These are phyloP conservation scores for Sporothrix brasiliensis DNA, from an alignment of 2,329 filamentous ascomycete species.

Conservation along the genomic window DNA sequence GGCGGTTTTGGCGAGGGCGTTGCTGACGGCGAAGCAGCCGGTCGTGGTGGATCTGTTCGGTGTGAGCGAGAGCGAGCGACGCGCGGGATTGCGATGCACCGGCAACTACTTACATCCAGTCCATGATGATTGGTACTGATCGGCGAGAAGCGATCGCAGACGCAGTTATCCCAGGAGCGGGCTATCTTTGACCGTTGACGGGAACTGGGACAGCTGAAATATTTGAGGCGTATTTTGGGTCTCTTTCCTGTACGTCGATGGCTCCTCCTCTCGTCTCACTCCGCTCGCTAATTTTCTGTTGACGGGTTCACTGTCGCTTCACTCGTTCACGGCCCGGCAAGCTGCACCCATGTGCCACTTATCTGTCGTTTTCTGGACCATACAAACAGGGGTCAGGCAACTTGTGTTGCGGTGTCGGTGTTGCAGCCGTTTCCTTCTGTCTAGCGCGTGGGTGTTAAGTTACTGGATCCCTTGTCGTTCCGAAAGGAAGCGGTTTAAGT, in stretches of 20 bases:
- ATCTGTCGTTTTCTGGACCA: background rate
- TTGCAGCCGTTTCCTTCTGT: background rate
- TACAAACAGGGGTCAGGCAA: background rate
- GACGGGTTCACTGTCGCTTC: background rate
- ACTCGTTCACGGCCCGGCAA: constrained; percentile 18
- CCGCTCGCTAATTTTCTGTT: constrained; percentile 14
- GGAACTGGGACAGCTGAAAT: background rate
- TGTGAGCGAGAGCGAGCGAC: background rate
- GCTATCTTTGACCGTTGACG: background rate
- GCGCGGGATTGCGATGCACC: background rate
- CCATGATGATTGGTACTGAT: constrained; percentile 24
- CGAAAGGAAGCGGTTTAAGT: background rate
- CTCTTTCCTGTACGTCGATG: background rate
- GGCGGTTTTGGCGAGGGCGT: constrained; percentile 44
- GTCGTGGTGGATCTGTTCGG: constrained; percentile 32
- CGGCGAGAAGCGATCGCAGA: background rate
- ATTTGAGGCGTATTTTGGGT: background rate
- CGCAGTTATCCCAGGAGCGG: too few species aligned
- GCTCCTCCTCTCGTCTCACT: background rate
- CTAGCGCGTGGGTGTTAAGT: background rate
- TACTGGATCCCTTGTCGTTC: background rate
- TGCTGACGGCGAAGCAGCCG: constrained; percentile 46
- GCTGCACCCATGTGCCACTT: constrained; percentile 13
- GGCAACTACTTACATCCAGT: constrained; percentile 30
- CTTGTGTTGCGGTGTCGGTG: constrained; percentile 1